phyloP scores from a whole-genome alignment of 176 grass and related monocot genomes.

The Bothriochloa decipiens region DNA sequence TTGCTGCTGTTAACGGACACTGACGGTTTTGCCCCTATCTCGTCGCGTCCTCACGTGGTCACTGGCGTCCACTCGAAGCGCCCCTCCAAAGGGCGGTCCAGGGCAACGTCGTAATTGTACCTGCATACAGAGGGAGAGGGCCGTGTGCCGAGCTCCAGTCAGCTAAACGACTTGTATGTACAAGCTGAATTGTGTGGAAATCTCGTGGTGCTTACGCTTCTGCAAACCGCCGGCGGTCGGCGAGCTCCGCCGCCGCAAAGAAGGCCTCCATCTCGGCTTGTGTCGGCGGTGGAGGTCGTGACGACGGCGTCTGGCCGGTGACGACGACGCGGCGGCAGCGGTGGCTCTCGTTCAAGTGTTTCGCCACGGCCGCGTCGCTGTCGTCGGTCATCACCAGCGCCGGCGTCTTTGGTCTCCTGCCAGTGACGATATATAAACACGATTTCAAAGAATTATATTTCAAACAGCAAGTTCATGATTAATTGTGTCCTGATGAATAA shows the following conservation, averaged over 20 bases:
- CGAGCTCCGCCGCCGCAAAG: constrained; percentile 60
- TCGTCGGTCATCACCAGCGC: not conserved
- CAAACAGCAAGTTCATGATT: not conserved
- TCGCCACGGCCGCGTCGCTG: not conserved
- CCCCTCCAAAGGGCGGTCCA: constrained; percentile 51
- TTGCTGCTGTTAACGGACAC: not conserved
- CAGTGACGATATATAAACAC: not conserved
- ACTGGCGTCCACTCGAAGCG: constrained; percentile 53
- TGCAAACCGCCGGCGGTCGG: constrained; percentile 45
- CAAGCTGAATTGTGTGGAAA: not conserved
- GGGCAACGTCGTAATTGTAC: constrained; percentile 61
- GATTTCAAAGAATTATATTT: not conserved
- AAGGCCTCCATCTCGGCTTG: constrained; percentile 62
- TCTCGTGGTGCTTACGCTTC: constrained; percentile 32
- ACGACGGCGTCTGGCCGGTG: not conserved
- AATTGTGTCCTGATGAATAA: not conserved
- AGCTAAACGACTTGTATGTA: not conserved
- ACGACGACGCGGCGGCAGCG: not conserved
- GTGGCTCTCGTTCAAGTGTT: not conserved
- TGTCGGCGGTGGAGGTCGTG: not conserved
- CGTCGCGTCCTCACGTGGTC: not conserved
- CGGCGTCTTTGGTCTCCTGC: not conserved
- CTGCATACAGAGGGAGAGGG: not conserved
- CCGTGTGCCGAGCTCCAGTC: not conserved
- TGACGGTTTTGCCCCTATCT: not conserved